Evolutionary conservation across 106 monocot genomes (phyloP), one percentile per base, ranked within the genome.

Genomic region (Phalaenopsis equestris): DNA sequence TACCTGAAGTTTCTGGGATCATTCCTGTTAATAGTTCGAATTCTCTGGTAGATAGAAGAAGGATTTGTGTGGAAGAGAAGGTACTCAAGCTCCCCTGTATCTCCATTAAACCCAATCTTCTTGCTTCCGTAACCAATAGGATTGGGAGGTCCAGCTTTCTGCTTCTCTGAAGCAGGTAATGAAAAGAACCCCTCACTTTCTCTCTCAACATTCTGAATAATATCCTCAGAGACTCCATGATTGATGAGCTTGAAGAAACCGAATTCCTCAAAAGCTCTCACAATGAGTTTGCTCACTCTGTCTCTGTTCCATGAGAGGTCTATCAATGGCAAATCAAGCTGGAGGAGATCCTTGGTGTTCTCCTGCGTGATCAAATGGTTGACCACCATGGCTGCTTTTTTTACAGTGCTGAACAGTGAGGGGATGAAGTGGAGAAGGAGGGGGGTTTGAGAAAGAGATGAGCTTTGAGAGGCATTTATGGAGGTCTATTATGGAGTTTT

Each of bases 241-340:
- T 92, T 95, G 55, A 89, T 82, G 43, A 92, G 80, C 86, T 89
- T 92, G 81, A 95, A 90, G 87, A 92, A 92, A 1, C 95, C 95
- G 36, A 85, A 72, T 49, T 86, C 92, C 81, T 92, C 89, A 65
- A 89, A 92, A 6, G 90, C 95, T n/a, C 70, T 75, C 52, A 86
- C 84, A 11, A 92, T 77, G 57, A 84, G 78, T 58, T 82, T 49
- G 23, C 67, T 47, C 30, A 79, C 82, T 3, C 57, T 55, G 17
- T 79, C 83, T 38, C 84, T 83, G 37, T 58, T 73, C 65, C 57
- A 67, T 10, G 85, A 79, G 55, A 93, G 76, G 82, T 93, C 91
- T 1, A 93, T 79, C 37, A 80, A 79, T 15, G 87, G 87, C 48
- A 87, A 23, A 8, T 48, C 73, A 16, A 42, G 8, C 1, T 38